A percentile compares a stretch with the other conserved stretches of the same genome.
Evolutionary conservation across 495 filamentous ascomycete species (phyloP).

Genomic region (Penicillium angulare): DNA sequence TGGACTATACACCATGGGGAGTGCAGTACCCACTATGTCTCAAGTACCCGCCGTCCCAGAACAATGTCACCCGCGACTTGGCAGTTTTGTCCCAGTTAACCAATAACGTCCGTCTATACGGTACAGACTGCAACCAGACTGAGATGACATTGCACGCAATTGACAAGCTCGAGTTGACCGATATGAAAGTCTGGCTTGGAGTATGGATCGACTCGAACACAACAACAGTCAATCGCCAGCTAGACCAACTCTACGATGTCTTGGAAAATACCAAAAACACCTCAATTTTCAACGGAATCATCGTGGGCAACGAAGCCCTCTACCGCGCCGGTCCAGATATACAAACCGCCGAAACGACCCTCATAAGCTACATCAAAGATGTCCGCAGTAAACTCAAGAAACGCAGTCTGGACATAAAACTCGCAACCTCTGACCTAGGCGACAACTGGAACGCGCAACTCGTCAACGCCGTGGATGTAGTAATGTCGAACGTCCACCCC

Average conservation of each 20-base stretch:
- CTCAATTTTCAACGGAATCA: conserved; percentile 75
- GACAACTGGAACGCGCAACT: conserved; percentile 78
- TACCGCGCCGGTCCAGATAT: conserved; percentile 56
- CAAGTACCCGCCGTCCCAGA: conserved; percentile 75
- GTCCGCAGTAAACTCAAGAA: conserved; percentile 71
- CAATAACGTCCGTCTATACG: conserved; percentile 86
- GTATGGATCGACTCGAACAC: conserved; percentile 88
- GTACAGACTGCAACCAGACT: conserved; percentile 97
- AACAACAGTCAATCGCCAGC: conserved; percentile 79
- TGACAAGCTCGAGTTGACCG: conserved; percentile 64
- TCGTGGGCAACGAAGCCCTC: conserved; percentile 93
- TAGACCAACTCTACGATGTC: conserved; percentile 77
- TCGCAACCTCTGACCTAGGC: conserved; percentile 90
- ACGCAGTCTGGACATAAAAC: conserved; percentile 62
- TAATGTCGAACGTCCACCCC: conserved; percentile 97
- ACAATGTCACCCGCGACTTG: conserved; percentile 90
- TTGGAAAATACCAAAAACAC: conserved; percentile 64
- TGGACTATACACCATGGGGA: conserved; percentile 93
- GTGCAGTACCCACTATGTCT: conserved; percentile 88
- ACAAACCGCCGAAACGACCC: conserved; percentile 60
- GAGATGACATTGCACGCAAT: conserved; percentile 90
- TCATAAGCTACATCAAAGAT: conserved; percentile 62
- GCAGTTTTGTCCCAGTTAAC: conserved; percentile 91
- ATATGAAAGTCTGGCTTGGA: conserved; percentile 92
- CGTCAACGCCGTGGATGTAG: conserved; percentile 68